A percentile compares a stretch with the other conserved stretches of the same genome.
phyloP scores from a whole-genome alignment of 495 filamentous ascomycete genomes.

The Podospora bellae-mahoneyi region DNA sequence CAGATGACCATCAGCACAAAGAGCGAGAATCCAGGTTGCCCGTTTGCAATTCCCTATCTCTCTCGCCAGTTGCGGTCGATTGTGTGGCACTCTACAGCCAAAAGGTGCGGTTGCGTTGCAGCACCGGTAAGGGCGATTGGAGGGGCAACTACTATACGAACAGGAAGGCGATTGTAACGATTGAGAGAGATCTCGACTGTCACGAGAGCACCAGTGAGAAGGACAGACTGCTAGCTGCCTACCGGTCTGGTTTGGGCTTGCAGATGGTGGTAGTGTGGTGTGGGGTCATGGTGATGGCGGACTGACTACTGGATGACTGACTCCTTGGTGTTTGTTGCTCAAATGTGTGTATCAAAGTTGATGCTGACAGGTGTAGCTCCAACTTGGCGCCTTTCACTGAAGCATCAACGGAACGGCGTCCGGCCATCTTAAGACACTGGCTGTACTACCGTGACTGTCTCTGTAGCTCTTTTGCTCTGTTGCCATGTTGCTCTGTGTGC shows the following conservation, averaged over 20 bases:
- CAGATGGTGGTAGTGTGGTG: background rate
- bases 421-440: no score
- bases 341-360: background rate
- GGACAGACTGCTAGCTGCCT: background rate
- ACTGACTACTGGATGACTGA: constrained; percentile 13
- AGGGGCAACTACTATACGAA: constrained; percentile 1
- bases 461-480: no score
- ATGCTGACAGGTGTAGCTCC: background rate
- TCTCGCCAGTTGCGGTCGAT: constrained; percentile 1
- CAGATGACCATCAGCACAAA: background rate
- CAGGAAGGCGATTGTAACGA: constrained; percentile 14
- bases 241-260: background rate
- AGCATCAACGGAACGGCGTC: background rate
- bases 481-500: no score
- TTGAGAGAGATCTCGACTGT: constrained; percentile 15
- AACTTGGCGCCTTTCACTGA: background rate
- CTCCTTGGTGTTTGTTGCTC: constrained; percentile 13
- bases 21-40: background rate
- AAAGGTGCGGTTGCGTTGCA: constrained; percentile 22
- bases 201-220: constrained; percentile 14
- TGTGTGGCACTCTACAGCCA: constrained; percentile 12
- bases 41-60: constrained; percentile 1
- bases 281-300: constrained; percentile 9
- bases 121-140: constrained; percentile 18
- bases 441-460: no score